Percentiles rank a stretch among this genome's conserved stretches.
Evolutionary conservation across 2,329 filamentous ascomycete genomes (phyloP).

Genomic region (Bipolaris gigantea): DNA sequence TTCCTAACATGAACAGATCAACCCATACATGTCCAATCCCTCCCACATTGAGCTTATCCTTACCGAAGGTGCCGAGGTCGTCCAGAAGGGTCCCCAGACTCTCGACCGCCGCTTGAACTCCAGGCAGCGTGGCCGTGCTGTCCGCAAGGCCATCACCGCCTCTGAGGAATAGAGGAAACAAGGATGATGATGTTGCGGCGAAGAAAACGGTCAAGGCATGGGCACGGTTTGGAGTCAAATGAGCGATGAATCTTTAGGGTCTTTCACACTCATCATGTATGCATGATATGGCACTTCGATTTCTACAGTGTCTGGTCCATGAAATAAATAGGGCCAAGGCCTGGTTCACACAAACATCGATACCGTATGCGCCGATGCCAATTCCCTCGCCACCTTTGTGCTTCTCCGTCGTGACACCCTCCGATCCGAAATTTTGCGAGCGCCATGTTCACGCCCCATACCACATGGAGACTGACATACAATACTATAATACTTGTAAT

Average conservation of each 20-base stretch:
- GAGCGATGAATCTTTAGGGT: slow-evolving; percentile 46
- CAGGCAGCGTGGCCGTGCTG: slow-evolving; percentile 80
- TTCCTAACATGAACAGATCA: slow-evolving; percentile 68
- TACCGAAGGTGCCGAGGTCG: slow-evolving; percentile 93
- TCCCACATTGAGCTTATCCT: slow-evolving; percentile 99
- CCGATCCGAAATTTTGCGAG: background rate
- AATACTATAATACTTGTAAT: background rate
- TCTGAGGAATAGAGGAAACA: slow-evolving; percentile 40
- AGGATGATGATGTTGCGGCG: slow-evolving; percentile 19
- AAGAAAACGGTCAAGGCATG: slow-evolving; percentile 38
- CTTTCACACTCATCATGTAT: slow-evolving; percentile 44
- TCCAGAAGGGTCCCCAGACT: slow-evolving; percentile 81
- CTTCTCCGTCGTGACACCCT: background rate
- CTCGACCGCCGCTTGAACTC: slow-evolving; percentile 76
- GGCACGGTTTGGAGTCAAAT: slow-evolving; percentile 45
- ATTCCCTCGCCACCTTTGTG: background rate
- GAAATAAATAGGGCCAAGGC: slow-evolving; percentile 40
- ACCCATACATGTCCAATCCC: slow-evolving; percentile 99
- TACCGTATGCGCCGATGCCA: slow-evolving; percentile 7
- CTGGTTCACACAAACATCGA: slow-evolving; percentile 35
- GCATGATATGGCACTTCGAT: slow-evolving; percentile 44
- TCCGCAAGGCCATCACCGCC: slow-evolving; percentile 64
- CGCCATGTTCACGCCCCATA: background rate
- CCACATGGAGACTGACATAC: too few relatives aligned
- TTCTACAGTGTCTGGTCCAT: slow-evolving; percentile 45